Conservation (phyloP, 2,329 filamentous ascomycete genomes). For the Apiospora hydei region DNA sequence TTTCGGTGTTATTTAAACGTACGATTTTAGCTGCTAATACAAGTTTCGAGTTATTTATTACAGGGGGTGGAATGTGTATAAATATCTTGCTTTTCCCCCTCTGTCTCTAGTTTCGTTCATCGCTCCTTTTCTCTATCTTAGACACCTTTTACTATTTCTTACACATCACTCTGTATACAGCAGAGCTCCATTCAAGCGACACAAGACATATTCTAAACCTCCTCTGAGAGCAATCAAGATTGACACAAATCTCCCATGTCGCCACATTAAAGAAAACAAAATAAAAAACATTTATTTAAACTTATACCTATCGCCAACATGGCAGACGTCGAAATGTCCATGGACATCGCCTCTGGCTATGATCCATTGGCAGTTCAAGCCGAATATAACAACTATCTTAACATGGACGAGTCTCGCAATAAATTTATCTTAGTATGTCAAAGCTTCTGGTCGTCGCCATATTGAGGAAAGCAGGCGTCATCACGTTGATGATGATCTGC, state of each 20-base stretch:
- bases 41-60: too few relatives aligned
- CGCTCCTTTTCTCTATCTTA: not conserved
- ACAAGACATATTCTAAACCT: not conserved
- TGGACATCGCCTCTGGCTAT: not conserved
- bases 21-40: too few relatives aligned
- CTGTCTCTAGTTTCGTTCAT: too few relatives aligned
- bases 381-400: not conserved
- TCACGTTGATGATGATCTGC: too few relatives aligned
- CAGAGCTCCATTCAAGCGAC: not conserved
- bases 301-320: not conserved
- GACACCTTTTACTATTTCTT: not conserved
- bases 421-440: not conserved
- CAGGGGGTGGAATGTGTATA: too few relatives aligned
- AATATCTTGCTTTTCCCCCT: too few relatives aligned
- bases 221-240: not conserved
- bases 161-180: not conserved
- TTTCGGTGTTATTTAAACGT: too few relatives aligned
- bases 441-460: not conserved
- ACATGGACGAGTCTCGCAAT: not conserved
- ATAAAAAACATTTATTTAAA: not conserved
- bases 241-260: not conserved
- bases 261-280: not conserved
- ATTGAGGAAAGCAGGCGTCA: too few relatives aligned
- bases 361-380: not conserved
- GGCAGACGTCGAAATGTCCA: not conserved